These are phyloP conservation scores for Angomonas deanei DNA, from an alignment of 208 protist species.

Conservation along the genomic window DNA sequence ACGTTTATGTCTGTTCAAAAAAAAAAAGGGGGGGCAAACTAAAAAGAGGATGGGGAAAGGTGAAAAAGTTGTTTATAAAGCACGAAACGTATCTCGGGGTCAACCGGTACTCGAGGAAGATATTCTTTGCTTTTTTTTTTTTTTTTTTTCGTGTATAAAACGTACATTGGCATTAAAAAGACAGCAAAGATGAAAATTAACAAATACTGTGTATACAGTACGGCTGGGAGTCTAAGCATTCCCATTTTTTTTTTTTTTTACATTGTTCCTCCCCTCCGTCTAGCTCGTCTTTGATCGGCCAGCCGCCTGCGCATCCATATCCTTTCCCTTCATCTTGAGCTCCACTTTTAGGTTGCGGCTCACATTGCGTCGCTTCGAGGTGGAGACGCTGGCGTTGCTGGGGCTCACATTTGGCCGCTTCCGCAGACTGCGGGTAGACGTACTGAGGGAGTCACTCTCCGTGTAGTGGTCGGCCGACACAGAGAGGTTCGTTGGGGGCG, in stretches of 20 bases:
- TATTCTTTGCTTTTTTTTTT: too few relatives aligned
- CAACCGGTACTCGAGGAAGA: too few relatives aligned
- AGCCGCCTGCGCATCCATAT: slow-evolving; percentile 32
- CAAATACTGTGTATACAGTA: too few relatives aligned
- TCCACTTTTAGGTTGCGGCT: slow-evolving; percentile 18
- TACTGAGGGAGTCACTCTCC: too few relatives aligned
- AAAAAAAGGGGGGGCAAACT: slow-evolving; percentile 3
- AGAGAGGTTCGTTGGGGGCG: background rate
- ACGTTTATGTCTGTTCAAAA: background rate
- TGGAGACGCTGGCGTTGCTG: background rate
- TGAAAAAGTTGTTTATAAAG: slow-evolving; percentile 3
- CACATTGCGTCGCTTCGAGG: background rate
- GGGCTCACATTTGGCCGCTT: background rate
- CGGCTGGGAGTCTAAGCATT: too few relatives aligned
- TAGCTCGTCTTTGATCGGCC: too few relatives aligned
- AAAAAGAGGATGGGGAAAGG: background rate
- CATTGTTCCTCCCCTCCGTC: background rate
- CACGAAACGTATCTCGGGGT: too few relatives aligned
- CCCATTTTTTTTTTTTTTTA: slow-evolving; percentile 10
- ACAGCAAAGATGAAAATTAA: too few relatives aligned
- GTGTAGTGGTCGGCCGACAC: background rate
- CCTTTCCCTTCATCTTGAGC: slow-evolving; percentile 38
- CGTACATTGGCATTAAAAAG: too few relatives aligned
- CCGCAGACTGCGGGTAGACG: too few relatives aligned
- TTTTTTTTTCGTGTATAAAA: too few relatives aligned